phyloP scores from a whole-genome alignment of 768 basidiomycete species.

The Hysterangium stoloniferum region DNA sequence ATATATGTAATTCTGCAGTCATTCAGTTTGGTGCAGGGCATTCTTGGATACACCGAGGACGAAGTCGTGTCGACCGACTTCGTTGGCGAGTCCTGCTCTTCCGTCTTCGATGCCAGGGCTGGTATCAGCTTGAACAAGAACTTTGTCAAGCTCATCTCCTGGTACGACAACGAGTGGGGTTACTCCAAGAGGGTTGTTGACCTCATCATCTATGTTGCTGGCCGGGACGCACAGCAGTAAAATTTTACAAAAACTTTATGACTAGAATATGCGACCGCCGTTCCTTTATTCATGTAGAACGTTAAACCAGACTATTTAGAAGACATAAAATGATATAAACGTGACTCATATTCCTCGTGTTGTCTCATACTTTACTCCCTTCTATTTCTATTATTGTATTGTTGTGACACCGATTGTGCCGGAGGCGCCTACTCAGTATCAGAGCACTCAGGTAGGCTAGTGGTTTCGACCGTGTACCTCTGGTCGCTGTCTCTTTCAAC shows the following conservation, averaged over 20 bases:
- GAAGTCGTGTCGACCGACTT: conserved; percentile 92
- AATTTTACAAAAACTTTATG: not conserved
- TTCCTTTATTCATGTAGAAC: not conserved
- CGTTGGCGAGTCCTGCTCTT: conserved; percentile 67
- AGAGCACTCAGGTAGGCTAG: too few species aligned
- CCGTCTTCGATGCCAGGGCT: conserved; percentile 89
- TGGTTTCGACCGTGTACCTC: too few species aligned
- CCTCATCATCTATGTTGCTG: conserved; percentile 72
- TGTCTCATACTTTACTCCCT: too few species aligned
- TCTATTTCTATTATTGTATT: too few species aligned
- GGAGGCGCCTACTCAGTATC: too few species aligned
- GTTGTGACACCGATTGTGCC: too few species aligned
- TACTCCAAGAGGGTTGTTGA: conserved; percentile 93
- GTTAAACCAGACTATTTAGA: too few species aligned
- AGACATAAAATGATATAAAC: too few species aligned
- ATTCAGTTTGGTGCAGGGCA: conserved; percentile 36
- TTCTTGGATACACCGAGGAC: conserved; percentile 90
- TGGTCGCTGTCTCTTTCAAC: too few species aligned
- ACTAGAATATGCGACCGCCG: not conserved
- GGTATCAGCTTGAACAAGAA: conserved; percentile 88
- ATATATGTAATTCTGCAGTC: not conserved
- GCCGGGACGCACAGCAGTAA: conserved; percentile 44
- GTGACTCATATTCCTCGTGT: too few species aligned
- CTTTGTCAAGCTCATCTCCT: conserved; percentile 94
- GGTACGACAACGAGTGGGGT: conserved; percentile 95